Evolutionary conservation across 805 yeast genomes (phyloP).

Genomic region (Candida dendrica): DNA sequence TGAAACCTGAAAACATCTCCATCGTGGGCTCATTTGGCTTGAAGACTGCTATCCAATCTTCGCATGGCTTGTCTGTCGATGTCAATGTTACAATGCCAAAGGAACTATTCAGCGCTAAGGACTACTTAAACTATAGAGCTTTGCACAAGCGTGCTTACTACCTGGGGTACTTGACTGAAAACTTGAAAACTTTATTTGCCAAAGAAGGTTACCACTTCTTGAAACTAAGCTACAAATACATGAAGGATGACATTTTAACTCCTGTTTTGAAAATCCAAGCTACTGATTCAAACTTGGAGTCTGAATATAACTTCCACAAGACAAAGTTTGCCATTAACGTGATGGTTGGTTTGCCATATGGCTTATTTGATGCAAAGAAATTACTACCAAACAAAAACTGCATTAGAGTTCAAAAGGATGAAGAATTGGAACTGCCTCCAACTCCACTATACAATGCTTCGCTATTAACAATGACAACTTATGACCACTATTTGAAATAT

Average conservation of each 20-base stretch:
- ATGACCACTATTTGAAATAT: slow-evolving; percentile 65
- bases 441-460: slow-evolving; percentile 88
- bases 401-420: slow-evolving; percentile 50
- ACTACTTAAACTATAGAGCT: slow-evolving; percentile 83
- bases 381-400: slow-evolving; percentile 76
- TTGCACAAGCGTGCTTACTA: slow-evolving; percentile 86
- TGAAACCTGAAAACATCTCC: slow-evolving; percentile 65
- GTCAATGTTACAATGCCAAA: slow-evolving; percentile 78
- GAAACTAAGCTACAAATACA: slow-evolving; percentile 53
- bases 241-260: slow-evolving; percentile 69
- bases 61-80: slow-evolving; percentile 64
- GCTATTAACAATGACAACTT: slow-evolving; percentile 59
- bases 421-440: slow-evolving; percentile 43
- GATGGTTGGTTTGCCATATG: slow-evolving; percentile 65
- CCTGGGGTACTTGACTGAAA: slow-evolving; percentile 68
- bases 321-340: slow-evolving; percentile 69
- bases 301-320: slow-evolving; percentile 52
- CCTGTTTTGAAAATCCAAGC: slow-evolving; percentile 68
- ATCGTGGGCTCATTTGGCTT: slow-evolving; percentile 87
- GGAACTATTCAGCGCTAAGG: slow-evolving; percentile 72
- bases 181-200: slow-evolving; percentile 45
- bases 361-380: slow-evolving; percentile 67
- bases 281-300: slow-evolving; percentile 35
- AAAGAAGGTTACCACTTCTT: slow-evolving; percentile 43
- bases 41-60: slow-evolving; percentile 67